phyloP scores from a whole-genome alignment of 139 green algal genomes.

The Cymbomonas tetramitiformis region DNA sequence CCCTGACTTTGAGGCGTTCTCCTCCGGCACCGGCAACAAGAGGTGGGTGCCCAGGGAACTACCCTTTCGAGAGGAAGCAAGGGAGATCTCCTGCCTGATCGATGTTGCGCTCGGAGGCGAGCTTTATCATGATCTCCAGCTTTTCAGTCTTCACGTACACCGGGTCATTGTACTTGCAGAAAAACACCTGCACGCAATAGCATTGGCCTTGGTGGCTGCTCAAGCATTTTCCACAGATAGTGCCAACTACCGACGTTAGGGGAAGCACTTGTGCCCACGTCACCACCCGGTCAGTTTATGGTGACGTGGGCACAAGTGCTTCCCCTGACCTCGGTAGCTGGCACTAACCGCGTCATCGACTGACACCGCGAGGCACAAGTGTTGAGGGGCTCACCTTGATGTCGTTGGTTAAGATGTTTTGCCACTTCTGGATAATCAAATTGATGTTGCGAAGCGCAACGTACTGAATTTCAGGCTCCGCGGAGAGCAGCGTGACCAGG shows the following conservation, averaged over 20 bases:
- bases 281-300: too few species aligned
- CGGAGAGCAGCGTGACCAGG: conserved; percentile 85
- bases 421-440: conserved; percentile 78
- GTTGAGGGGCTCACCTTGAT: conserved; percentile 78
- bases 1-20: too few species aligned
- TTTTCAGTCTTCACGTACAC: conserved; percentile 99
- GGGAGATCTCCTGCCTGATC: too few species aligned
- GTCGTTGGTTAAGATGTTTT: conserved; percentile 60
- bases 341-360: conserved; percentile 1
- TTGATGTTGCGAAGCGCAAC: conserved; percentile 94
- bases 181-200: conserved; percentile 68
- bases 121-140: conserved; percentile 91
- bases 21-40: too few species aligned
- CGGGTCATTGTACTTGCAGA: conserved; percentile 99
- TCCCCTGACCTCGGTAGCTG: background rate
- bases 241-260: background rate
- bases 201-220: too few species aligned
- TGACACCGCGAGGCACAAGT: too few species aligned
- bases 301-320: too few species aligned
- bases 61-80: too few species aligned
- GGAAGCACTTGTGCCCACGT: background rate
- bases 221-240: background rate
- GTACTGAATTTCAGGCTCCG: conserved; percentile 92
- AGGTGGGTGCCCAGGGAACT: too few species aligned
- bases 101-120: conserved; percentile 77